These are phyloP conservation scores for Colletotrichum tanaceti DNA, from an alignment of 2,329 filamentous ascomycete genomes.

Conservation along the genomic window DNA sequence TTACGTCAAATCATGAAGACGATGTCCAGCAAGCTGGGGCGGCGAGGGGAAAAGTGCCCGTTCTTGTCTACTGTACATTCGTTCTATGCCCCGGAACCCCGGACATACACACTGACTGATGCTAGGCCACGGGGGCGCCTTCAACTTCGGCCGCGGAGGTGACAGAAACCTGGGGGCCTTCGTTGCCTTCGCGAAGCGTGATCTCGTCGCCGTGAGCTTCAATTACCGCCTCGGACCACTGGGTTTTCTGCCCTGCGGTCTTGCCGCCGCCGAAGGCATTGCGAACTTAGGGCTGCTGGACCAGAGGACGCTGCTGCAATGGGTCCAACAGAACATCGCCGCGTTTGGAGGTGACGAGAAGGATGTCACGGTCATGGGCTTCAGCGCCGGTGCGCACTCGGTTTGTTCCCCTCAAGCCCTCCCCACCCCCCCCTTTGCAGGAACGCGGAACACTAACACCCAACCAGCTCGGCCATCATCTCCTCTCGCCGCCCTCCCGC, in stretches of 20 bases:
- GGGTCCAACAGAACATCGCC: conserved; percentile 70
- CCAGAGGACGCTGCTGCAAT: conserved; percentile 68
- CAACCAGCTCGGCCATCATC: conserved; percentile 74
- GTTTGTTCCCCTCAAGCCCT: conserved; percentile 46
- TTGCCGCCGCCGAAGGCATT: conserved; percentile 64
- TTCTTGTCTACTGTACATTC: conserved; percentile 62
- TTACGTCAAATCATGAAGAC: conserved; percentile 32
- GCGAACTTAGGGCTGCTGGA: conserved; percentile 75
- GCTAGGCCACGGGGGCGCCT: conserved; percentile 69
- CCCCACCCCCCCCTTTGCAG: conserved; percentile 37
- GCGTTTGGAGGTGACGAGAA: conserved; percentile 69
- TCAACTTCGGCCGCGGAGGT: conserved; percentile 65
- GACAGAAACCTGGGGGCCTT: conserved; percentile 72
- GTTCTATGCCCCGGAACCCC: background rate
- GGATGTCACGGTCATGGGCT: conserved; percentile 71
- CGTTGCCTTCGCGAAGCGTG: conserved; percentile 64
- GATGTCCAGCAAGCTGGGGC: conserved; percentile 44
- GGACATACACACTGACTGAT: too few relatives aligned
- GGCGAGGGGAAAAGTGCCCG: conserved; percentile 50
- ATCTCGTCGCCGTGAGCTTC: conserved; percentile 69
- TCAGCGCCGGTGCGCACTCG: conserved; percentile 72
- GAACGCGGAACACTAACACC: background rate
- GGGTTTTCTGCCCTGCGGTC: conserved; percentile 73
- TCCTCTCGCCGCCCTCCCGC: conserved; percentile 61
- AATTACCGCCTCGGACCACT: conserved; percentile 74